phyloP scores from a whole-genome alignment of 129 eudicot species.

The Pittosporum tobira region DNA sequence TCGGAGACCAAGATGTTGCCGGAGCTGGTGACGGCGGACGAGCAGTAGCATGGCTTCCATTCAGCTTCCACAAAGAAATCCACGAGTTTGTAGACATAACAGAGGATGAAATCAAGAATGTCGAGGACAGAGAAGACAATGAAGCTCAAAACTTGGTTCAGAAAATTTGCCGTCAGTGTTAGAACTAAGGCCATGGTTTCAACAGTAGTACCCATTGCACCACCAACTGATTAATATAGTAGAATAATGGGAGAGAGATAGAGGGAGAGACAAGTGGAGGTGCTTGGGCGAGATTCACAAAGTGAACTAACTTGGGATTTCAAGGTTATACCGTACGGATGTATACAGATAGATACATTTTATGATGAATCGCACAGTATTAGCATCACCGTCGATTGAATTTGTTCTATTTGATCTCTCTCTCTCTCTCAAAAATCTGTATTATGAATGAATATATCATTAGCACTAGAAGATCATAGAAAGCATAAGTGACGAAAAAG shows the following conservation, averaged over 20 bases:
- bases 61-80: conserved; percentile 78
- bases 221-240: conserved; percentile 11
- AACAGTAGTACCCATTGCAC: conserved; percentile 11
- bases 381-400: background rate
- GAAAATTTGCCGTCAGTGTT: conserved; percentile 24
- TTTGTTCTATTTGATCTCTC: background rate
- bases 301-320: conserved; percentile 2
- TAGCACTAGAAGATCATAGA: no score
- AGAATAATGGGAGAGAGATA: conserved; percentile 1
- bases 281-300: background rate
- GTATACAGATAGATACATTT: no score
- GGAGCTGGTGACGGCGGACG: conserved; percentile 42
- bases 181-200: conserved; percentile 16
- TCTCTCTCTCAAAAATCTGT: background rate
- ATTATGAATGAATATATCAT: no score
- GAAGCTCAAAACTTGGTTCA: conserved; percentile 56
- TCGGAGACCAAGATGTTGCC: conserved; percentile 70
- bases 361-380: background rate
- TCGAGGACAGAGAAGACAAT: conserved; percentile 56
- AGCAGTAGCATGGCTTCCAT: conserved; percentile 88
- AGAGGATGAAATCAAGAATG: conserved; percentile 50
- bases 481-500: background rate
- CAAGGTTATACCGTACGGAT: no score
- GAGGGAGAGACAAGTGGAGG: conserved; percentile 1
- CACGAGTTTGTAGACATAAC: conserved; percentile 43